Evolutionary conservation across 2,329 filamentous ascomycete species (phyloP), one percentile per base, ranked within the genome.

Genomic region (Knufia fluminis): DNA sequence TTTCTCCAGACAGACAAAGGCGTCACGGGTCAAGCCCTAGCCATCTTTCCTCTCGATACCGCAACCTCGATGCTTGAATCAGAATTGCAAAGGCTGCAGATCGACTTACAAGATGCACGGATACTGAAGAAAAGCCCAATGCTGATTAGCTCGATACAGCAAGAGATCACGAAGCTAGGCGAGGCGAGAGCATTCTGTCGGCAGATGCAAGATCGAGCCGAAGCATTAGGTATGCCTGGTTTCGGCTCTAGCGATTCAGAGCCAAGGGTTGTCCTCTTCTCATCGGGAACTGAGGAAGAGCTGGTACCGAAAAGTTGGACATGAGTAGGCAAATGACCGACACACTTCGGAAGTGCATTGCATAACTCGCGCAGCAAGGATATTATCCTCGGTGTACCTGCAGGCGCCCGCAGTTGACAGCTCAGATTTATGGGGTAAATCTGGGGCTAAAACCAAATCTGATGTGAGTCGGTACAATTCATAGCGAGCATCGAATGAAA

Each of bases 1-100:
- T 51, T 53, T 28, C 33, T 51, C 4, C 51, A 50, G 38, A 20
- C 33, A 4, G 35, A 47, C 31, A 48, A 51, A 38, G 51, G 51
- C 14, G 39, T 51, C 14, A 51, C 39, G 3, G 48, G 51, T 19
- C 48, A 44, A 17, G 19, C 35, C 4, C 23, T 53, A 14, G 31
- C 43, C 16, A 35, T 50, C n/a, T 48, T 49, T 22, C 48, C 51
- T 16, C 42, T 53, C 10, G 43, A 48, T 19, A 16, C 48, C 12
- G 43, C 24, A 6, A 19, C 19, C 7, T 41, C 26, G 7, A 48
- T 48, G 46, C 20, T 48, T 9, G 38, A 28, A 12, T 19, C 6
- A n/a, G 46, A 48, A 22, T 14, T 28, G 24, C 8, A 12, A 14
- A 22, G 35, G 35, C 28, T 48, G 4, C 8, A 31, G 10, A 17